Conservation (phyloP, 2,329 filamentous ascomycete species). For the Zymoseptoria ardabiliae region DNA sequence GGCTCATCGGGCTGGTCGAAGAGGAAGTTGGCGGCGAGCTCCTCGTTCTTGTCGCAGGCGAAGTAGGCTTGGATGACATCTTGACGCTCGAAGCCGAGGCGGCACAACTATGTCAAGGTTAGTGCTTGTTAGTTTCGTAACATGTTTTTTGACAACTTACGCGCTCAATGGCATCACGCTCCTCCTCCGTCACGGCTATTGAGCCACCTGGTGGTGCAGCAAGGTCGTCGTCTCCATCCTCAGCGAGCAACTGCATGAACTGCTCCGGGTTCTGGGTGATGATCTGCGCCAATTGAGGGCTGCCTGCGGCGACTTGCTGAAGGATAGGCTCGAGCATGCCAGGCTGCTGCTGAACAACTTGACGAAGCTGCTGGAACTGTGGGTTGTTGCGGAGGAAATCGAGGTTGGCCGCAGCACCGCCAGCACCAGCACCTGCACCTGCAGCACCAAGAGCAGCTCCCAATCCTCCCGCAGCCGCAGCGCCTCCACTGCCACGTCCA, state of each 20-base stretch:
- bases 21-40: conserved; percentile 93
- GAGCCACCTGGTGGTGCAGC: conserved; percentile 82
- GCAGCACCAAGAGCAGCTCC: conserved; percentile 31
- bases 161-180: conserved; percentile 93
- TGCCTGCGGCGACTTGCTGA: conserved; percentile 89
- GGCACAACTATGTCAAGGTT: conserved; percentile 59
- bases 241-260: conserved; percentile 82
- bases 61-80: conserved; percentile 97
- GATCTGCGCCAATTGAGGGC: conserved; percentile 86
- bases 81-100: conserved; percentile 86
- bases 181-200: conserved; percentile 90
- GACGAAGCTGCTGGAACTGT: conserved; percentile 94
- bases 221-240: conserved; percentile 74
- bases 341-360: conserved; percentile 94
- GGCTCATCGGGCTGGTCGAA: conserved; percentile 90
- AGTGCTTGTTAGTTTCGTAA: conserved; percentile 10
- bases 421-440: conserved; percentile 37
- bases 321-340: conserved; percentile 98
- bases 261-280: conserved; percentile 89
- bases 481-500: conserved; percentile 36
- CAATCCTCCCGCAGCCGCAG: conserved; percentile 33
- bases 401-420: conserved; percentile 57
- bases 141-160: conserved; percentile 45
- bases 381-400: conserved; percentile 93
- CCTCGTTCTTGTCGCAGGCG: conserved; percentile 98